Base-by-base conservation (phyloP, 352 stramenopile species). In the Globisporangium acanthophoron region DNA sequence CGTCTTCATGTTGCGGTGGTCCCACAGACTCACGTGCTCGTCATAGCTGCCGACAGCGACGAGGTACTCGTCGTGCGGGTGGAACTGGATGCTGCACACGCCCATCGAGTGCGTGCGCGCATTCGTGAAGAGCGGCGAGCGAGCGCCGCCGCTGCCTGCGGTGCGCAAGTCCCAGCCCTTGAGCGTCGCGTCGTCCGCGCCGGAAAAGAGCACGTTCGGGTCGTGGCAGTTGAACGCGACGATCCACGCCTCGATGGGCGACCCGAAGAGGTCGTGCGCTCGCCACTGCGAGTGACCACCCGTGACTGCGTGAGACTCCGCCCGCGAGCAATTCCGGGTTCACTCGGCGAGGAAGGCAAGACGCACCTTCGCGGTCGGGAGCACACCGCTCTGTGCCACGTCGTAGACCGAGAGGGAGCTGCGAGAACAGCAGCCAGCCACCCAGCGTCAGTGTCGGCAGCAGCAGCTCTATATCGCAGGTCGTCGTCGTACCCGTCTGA, bases 31-130 rank as follows among this genome's bases (percentile, higher is more conserved):
- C 40, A 93, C 65, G 50, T 80, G 65, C 58, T 93, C 83, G 61
- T 94, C 85, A 69, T 93, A 94, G 74, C 85, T 94, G 43, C 85
- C 85, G 12, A 93, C 78, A 6, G 78, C 85, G 54, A 92, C 71
- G 27, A 92, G 60, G 16, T 70, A 61, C 52, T 80, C 70, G 49
- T 87, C 52, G 40, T 87, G 61, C 56, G 81, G 83, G 52, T 94
- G 83, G 47, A 82, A 92, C 65, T 94, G 85, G 58, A 94, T 87
- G 68, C 78, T 88, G 67, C 85, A 94, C 29, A 94, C 81, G 44
- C 85, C 85, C 83, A 92, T 93, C 1, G 73, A 77, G 66, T 89
- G 85, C 56, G 87, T 58, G 37, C 76, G 70, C 20, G 66, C 7
- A 61, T 84, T 80, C 69, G 83, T 73, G 66, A 91, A 87, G 20